Base-by-base conservation (phyloP, 2,329 filamentous ascomycete species). In the Myriosclerotinia curreyana region DNA sequence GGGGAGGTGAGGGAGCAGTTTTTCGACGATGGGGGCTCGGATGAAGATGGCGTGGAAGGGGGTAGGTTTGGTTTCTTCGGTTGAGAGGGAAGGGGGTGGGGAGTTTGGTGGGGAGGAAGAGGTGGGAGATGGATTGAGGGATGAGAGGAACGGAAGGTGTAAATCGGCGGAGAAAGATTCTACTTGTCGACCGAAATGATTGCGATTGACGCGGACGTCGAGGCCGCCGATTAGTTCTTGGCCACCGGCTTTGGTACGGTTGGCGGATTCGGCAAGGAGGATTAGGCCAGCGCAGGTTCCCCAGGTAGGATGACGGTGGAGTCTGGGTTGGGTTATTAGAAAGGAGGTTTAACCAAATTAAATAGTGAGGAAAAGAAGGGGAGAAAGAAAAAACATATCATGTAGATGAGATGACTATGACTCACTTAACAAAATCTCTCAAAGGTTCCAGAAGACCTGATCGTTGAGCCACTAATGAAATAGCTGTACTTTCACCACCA, bases 271-370 rank as follows among this genome's bases (percentile, higher is more conserved):
- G 2, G 92, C 89, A 58, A 99, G 86, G 56, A 98, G 80, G 70
- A 99, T 97, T 64, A 98, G 83, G 12, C 95, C 95, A 15, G 95
- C 95, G 76, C 95, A 99, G 25, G 95, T 98, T 64, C 95, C 95
- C 94, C 94, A 99, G 31, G 90, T 91, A 14, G 93, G 93, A 71
- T 90, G 92, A 69, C 89, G 86, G 60, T 86, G 79, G 49, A 90
- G 80, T 73, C 91, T 94, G 68, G 42, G n/a, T n/a, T n/a, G n/a
- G n/a, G n/a, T n/a, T n/a, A n/a, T n/a, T n/a, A n/a, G n/a, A n/a
- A n/a, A n/a, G n/a, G n/a, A n/a, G n/a, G n/a, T n/a, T n/a, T n/a
- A n/a, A n/a, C n/a, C n/a, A n/a, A n/a, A n/a, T n/a, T n/a, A n/a
- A n/a, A n/a, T n/a, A n/a, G n/a, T n/a, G n/a, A n/a, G n/a, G n/a